Conservation (phyloP, 2,329 filamentous ascomycete species). For the Fusarium virguliforme region DNA sequence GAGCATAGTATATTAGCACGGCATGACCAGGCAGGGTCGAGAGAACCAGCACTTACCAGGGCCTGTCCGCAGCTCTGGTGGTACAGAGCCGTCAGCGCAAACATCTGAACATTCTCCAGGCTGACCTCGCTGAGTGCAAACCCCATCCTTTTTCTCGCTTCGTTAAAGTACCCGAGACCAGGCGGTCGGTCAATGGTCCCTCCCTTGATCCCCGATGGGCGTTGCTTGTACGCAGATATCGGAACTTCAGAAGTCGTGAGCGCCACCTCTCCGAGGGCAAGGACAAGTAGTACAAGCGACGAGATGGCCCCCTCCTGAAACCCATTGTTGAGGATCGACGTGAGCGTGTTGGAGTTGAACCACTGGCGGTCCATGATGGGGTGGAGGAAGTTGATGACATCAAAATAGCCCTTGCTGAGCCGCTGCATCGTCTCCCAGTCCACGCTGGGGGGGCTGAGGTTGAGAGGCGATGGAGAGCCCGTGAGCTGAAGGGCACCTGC, state of each 20-base stretch:
- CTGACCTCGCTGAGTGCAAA: constrained; percentile 70
- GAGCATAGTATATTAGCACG: constrained; percentile 26
- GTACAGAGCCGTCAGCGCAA: constrained; percentile 70
- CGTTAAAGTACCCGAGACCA: constrained; percentile 73
- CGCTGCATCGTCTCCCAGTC: constrained; percentile 66
- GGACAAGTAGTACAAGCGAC: constrained; percentile 70
- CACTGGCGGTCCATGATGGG: constrained; percentile 72
- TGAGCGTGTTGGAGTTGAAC: constrained; percentile 66
- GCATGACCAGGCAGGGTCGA: background rate
- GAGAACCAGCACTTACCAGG: constrained; percentile 58
- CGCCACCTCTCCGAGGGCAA: constrained; percentile 73
- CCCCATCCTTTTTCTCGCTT: constrained; percentile 73
- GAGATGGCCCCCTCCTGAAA: constrained; percentile 67
- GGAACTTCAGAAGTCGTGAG: constrained; percentile 67
- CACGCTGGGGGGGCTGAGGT: constrained; percentile 51
- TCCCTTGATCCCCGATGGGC: constrained; percentile 68
- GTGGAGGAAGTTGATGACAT: constrained; percentile 72
- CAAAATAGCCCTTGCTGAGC: constrained; percentile 71
- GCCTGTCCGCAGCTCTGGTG: constrained; percentile 68
- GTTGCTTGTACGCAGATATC: constrained; percentile 61
- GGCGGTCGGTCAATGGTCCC: constrained; percentile 67
- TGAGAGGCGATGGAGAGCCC: constrained; percentile 31
- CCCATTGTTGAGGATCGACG: constrained; percentile 59
- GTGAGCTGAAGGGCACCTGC: constrained; percentile 45
- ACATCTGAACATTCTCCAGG: constrained; percentile 73